Conservation (phyloP, 495 filamentous ascomycete species). For the Lasiosphaeriaceae sp. region DNA sequence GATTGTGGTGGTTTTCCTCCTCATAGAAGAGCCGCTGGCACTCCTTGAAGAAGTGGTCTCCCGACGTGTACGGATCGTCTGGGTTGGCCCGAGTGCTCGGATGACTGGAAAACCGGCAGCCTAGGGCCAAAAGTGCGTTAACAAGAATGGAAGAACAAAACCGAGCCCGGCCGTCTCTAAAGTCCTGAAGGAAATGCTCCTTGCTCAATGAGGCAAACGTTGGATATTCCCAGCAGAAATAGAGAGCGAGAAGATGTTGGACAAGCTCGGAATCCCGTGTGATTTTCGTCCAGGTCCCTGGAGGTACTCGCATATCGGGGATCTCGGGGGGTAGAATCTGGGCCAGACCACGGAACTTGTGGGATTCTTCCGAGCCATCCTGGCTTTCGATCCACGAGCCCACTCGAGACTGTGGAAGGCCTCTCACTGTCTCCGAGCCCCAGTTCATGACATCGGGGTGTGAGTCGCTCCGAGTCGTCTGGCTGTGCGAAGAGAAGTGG, state of each 20-base stretch:
- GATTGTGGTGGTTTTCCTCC: constrained; percentile 51
- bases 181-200: constrained; percentile 67
- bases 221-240: constrained; percentile 81
- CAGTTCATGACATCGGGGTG: constrained; percentile 38
- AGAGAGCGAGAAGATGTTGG: constrained; percentile 62
- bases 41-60: constrained; percentile 70
- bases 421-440: constrained; percentile 26
- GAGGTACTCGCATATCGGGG: constrained; percentile 34
- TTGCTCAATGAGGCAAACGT: constrained; percentile 69
- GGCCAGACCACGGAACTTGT: constrained; percentile 30
- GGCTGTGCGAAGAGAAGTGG: constrained; percentile 38
- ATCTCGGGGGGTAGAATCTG: constrained; percentile 34
- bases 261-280: constrained; percentile 56
- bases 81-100: constrained; percentile 58
- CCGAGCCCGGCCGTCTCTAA: constrained; percentile 47
- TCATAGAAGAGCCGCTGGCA: constrained; percentile 56
- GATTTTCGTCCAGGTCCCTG: constrained; percentile 56
- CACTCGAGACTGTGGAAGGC: constrained; percentile 34
- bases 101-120: constrained; percentile 69
- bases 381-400: constrained; percentile 37
- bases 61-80: constrained; percentile 58
- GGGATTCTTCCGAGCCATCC: constrained; percentile 11
- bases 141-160: constrained; percentile 73
- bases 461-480: constrained; percentile 35
- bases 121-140: constrained; percentile 69